These are phyloP conservation scores for Botryotinia convoluta DNA, from an alignment of 2,329 filamentous ascomycete genomes.

Conservation along the genomic window DNA sequence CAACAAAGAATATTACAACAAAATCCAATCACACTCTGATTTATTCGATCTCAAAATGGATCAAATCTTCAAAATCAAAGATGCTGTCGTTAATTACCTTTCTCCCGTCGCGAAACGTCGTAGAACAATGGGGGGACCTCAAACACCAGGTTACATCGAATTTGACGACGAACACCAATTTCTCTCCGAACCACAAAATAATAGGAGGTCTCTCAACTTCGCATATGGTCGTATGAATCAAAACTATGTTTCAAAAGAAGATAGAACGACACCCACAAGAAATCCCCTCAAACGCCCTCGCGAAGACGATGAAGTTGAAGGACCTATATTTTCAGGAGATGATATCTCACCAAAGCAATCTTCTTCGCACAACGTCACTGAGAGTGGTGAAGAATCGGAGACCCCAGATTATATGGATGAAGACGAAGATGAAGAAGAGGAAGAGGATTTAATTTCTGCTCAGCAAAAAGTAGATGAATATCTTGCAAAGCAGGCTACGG, in stretches of 20 bases:
- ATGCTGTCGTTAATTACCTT: conserved; percentile 33
- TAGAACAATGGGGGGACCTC: conserved; percentile 33
- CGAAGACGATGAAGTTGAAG: conserved; percentile 28
- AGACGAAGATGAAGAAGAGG: conserved; percentile 20
- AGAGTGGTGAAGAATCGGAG: conserved; percentile 2
- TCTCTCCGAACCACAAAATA: conserved; percentile 25
- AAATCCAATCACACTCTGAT: neutral
- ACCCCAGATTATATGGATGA: conserved; percentile 9
- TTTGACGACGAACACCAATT: conserved; percentile 23
- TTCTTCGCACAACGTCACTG: conserved; percentile 18
- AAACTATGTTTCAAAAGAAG: conserved; percentile 26
- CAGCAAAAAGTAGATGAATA: conserved; percentile 35
- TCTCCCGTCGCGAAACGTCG: conserved; percentile 36
- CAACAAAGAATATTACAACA: neutral
- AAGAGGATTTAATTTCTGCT: conserved; percentile 23
- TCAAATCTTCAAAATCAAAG: conserved; percentile 32
- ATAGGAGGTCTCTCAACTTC: conserved; percentile 23
- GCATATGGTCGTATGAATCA: conserved; percentile 21
- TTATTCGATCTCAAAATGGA: conserved; percentile 29
- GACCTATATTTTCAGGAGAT: conserved; percentile 17
- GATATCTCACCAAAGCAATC: conserved; percentile 29
- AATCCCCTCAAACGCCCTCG: conserved; percentile 34
- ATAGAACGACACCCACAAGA: conserved; percentile 19
- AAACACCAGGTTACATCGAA: conserved; percentile 23
- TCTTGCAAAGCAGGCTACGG: conserved; percentile 34